Conservation (phyloP, 2,329 filamentous ascomycete genomes). For the Onygena corvina region DNA sequence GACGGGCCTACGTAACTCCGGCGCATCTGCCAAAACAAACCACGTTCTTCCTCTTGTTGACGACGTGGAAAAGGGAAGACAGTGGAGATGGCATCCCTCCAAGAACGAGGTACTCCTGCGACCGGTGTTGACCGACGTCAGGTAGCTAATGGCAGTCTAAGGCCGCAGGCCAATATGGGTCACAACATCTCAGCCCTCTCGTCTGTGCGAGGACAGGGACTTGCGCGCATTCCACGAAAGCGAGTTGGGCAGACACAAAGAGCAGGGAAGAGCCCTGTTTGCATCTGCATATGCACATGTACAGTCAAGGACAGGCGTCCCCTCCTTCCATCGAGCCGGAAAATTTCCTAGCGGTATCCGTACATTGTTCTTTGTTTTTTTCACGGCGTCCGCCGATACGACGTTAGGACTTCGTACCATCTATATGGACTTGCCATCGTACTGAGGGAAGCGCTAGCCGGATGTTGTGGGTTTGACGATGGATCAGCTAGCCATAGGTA, state of each 20-base stretch:
- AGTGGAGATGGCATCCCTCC: no score
- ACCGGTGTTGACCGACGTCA: no score
- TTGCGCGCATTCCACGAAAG: neutral
- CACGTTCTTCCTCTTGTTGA: neutral
- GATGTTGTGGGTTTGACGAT: no score
- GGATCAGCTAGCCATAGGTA: no score
- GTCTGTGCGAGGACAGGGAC: neutral
- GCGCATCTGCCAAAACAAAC: neutral
- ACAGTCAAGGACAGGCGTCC: no score
- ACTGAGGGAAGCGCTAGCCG: no score
- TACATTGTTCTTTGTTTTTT: neutral
- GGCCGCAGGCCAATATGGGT: neutral
- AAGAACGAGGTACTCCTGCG: no score
- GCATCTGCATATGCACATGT: neutral
- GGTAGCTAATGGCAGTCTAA: neutral
- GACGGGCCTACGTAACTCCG: neutral
- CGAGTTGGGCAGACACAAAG: neutral
- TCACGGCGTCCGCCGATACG: no score
- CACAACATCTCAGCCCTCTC: conserved; percentile 1
- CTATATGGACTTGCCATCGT: no score
- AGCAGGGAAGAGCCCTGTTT: neutral
- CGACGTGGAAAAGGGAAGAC: no score
- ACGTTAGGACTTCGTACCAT: no score
- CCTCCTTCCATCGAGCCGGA: no score
- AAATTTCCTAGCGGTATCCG: neutral